These are phyloP conservation scores for Pythium apleroticum DNA, from an alignment of 352 stramenopile species.

Conservation along the genomic window DNA sequence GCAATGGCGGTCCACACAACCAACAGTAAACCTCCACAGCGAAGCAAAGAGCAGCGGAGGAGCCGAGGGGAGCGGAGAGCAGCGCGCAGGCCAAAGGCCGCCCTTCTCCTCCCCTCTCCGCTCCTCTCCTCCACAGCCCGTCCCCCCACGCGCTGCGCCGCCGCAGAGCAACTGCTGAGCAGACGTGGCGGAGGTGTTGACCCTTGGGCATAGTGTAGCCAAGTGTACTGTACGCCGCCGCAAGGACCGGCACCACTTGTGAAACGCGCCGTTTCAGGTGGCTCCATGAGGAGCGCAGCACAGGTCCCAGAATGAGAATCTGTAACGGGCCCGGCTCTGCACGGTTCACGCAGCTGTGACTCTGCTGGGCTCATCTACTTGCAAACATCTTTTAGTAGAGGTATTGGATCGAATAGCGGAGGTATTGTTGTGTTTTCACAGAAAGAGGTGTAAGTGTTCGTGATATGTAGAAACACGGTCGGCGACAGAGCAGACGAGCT, in stretches of 20 bases:
- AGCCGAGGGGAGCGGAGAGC: neutral
- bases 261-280: neutral
- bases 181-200: neutral
- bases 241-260: neutral
- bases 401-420: neutral
- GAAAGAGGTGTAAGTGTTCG: neutral
- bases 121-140: neutral
- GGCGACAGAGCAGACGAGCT: neutral
- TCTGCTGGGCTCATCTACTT: neutral
- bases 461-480: neutral
- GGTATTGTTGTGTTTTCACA: neutral
- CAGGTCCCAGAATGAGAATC: neutral
- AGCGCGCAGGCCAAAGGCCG: neutral
- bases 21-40: neutral
- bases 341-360: neutral
- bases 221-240: neutral
- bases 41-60: neutral
- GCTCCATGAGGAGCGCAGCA: neutral
- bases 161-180: neutral
- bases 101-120: neutral
- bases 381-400: neutral
- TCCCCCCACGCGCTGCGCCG: constrained; percentile 1
- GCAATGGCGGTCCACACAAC: constrained; percentile 2
- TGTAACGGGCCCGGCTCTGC: neutral
- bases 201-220: neutral